phyloP scores from a whole-genome alignment of 2,329 filamentous ascomycete species.

The Colletotrichum sp. region DNA sequence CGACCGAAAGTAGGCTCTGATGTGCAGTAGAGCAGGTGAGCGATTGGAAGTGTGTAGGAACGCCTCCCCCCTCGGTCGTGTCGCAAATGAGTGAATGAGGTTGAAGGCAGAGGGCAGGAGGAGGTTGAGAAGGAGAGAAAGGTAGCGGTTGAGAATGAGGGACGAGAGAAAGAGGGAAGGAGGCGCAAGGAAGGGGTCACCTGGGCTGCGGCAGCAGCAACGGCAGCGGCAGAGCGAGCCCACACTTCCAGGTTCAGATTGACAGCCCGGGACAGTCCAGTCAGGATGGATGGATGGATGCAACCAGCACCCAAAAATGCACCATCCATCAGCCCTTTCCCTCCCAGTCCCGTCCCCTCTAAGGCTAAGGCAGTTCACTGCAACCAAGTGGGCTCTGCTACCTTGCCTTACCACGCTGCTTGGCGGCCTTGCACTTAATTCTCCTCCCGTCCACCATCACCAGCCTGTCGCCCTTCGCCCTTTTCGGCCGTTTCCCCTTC shows the following conservation, averaged over 20 bases:
- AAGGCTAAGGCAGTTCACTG: neutral
- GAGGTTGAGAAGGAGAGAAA: neutral
- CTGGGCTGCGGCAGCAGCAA: neutral
- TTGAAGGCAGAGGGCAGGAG: neutral
- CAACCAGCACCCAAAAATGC: neutral
- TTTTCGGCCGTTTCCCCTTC: neutral
- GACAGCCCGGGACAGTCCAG: neutral
- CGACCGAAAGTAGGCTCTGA: neutral
- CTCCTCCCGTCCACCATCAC: neutral
- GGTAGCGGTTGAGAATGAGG: neutral
- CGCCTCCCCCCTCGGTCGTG: neutral
- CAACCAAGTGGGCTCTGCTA: constrained; percentile 1
- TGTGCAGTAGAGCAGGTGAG: neutral
- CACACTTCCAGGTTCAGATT: neutral
- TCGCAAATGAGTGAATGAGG: neutral
- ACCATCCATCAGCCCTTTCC: neutral
- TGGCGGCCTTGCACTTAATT: neutral
- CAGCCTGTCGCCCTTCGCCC: neutral
- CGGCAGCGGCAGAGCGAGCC: neutral
- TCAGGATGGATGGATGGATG: neutral
- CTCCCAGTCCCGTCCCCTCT: neutral
- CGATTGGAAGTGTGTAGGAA: neutral
- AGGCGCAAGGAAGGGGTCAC: constrained; percentile 7
- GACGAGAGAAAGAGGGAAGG: neutral
- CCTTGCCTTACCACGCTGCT: neutral